Evolutionary conservation across 2,329 filamentous ascomycete species (phyloP).

Genomic region (Dothideomycetes sp.): DNA sequence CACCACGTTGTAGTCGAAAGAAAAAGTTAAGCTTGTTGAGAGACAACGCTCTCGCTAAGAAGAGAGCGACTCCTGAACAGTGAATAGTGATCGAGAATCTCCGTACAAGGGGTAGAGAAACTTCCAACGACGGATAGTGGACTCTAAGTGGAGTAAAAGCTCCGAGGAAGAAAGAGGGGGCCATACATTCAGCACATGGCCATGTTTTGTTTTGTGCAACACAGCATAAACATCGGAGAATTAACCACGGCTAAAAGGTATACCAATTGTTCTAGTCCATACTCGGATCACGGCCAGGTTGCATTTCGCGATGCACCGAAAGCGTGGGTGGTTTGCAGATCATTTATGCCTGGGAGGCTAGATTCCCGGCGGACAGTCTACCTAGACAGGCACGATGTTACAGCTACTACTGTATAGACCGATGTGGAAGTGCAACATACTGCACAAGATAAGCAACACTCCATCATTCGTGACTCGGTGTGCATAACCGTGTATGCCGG

Average conservation of each 20-base stretch:
- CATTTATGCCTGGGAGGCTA: background rate
- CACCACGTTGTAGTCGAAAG: conserved; percentile 1
- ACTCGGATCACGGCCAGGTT: too few species aligned
- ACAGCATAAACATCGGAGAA: conserved; percentile 6
- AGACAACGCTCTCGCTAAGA: conserved; percentile 2
- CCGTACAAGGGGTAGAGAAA: too few species aligned
- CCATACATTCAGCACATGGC: too few species aligned
- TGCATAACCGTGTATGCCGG: background rate
- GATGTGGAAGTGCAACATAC: background rate
- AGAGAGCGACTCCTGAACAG: conserved; percentile 1
- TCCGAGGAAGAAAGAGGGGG: too few species aligned
- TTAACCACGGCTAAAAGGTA: too few species aligned
- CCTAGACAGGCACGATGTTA: background rate
- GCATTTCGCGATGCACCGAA: too few species aligned
- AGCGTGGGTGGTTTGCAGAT: conserved; percentile 7
- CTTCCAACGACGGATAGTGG: too few species aligned
- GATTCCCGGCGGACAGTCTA: background rate
- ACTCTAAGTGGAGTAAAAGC: too few species aligned
- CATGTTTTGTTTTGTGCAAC: too few species aligned
- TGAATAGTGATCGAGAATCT: background rate
- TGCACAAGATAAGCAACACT: too few species aligned
- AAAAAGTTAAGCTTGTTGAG: conserved; percentile 7
- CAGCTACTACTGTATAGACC: background rate
- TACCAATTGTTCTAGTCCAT: too few species aligned
- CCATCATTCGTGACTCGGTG: background rate